phyloP scores from a whole-genome alignment of 140 eudicot genomes.

The Cichorium intybus region DNA sequence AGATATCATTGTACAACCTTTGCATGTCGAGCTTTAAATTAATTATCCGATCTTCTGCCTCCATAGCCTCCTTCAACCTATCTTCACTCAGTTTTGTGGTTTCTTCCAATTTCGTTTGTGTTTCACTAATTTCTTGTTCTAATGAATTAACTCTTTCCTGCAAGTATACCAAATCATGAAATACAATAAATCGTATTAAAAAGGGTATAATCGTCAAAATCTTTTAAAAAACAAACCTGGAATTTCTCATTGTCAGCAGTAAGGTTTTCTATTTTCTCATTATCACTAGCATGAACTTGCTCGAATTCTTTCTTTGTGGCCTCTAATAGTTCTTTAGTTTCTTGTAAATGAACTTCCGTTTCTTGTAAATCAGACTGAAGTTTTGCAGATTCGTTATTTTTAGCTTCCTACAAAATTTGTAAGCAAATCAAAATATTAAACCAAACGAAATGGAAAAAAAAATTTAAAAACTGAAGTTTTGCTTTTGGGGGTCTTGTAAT shows the following conservation, averaged over 20 bases:
- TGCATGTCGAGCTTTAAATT: constrained; percentile 72
- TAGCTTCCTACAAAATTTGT: constrained; percentile 48
- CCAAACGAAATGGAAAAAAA: not conserved
- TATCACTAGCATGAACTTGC: constrained; percentile 41
- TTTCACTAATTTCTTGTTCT: constrained; percentile 62
- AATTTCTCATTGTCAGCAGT: constrained; percentile 56
- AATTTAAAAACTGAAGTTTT: not conserved
- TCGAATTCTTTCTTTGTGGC: constrained; percentile 39
- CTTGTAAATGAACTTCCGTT: constrained; percentile 50
- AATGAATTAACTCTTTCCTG: constrained; percentile 56
- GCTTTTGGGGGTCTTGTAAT: not conserved
- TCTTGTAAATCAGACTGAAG: constrained; percentile 55
- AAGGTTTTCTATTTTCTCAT: constrained; percentile 47
- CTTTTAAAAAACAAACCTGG: constrained; percentile 40
- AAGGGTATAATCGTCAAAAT: constrained; percentile 3
- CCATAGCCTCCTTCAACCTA: constrained; percentile 58
- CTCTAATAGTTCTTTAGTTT: constrained; percentile 61
- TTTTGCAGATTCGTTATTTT: constrained; percentile 45
- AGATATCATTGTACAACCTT: constrained; percentile 40
- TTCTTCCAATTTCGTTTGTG: constrained; percentile 67
- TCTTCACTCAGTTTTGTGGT: constrained; percentile 65
- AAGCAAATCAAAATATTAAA: constrained; percentile 8
- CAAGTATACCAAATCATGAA: constrained; percentile 18
- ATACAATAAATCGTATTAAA: not conserved
- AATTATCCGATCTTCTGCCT: constrained; percentile 72